Percentiles rank a stretch among this genome's conserved stretches.
Evolutionary conservation across 345 rosid genomes (phyloP).

Genomic region (Leavenworthia alabamica): DNA sequence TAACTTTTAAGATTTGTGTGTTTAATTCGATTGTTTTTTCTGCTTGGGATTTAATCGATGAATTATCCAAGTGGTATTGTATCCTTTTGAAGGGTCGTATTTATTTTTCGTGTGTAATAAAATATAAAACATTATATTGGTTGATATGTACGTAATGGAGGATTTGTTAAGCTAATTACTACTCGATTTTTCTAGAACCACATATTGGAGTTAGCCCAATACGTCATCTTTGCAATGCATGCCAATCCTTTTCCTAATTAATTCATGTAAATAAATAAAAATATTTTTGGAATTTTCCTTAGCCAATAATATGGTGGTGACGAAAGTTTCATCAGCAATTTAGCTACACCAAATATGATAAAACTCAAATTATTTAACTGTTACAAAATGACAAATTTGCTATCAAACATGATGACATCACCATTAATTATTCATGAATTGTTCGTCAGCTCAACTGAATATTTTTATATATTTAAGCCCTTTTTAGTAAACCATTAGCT

Average conservation of each 20-base stretch:
- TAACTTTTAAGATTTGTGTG: conserved; percentile 12
- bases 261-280: background rate
- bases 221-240: conserved; percentile 27
- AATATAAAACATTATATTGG: conserved; percentile 4
- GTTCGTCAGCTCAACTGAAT: conserved; percentile 1
- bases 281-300: background rate
- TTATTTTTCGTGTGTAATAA: conserved; percentile 12
- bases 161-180: conserved; percentile 28
- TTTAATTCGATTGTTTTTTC: background rate
- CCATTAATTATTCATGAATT: background rate
- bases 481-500: background rate
- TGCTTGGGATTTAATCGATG: conserved; percentile 19
- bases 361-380: background rate
- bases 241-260: background rate
- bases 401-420: conserved; percentile 16
- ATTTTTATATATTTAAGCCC: background rate
- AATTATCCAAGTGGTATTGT: conserved; percentile 11
- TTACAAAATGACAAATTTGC: conserved; percentile 2
- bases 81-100: background rate
- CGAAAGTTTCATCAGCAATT: conserved; percentile 22
- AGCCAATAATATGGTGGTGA: conserved; percentile 4
- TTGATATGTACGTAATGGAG: conserved; percentile 14
- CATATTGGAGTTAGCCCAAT: conserved; percentile 2
- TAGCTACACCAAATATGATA: conserved; percentile 20
- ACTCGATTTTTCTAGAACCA: conserved; percentile 15